Base-by-base conservation (phyloP, 202 grass and related monocot genomes). In the Hordeum pubiflorum region DNA sequence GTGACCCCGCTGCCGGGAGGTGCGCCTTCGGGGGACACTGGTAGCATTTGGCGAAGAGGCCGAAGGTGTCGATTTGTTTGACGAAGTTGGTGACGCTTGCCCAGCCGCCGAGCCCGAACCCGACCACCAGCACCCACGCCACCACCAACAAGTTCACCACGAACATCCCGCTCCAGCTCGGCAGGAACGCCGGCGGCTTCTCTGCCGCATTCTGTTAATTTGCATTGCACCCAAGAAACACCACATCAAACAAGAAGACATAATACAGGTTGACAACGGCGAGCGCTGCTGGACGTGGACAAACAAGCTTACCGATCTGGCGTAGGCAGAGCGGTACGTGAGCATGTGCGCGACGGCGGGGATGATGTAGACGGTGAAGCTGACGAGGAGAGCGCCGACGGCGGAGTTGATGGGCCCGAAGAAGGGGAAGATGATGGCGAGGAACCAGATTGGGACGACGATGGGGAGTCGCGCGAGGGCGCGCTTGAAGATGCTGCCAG, bases 361-460 rank as follows among this genome's bases (percentile, higher is more conserved):
- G 79, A 97, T 97, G 87, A 97, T 66, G 86, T 97, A 97, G 81
- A 97, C 94, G 72, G 94, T 97, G 89, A 97, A 97, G 85, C 87
- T 94, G 80, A 97, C 94, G 76, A 97, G 89, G 75, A 97, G 94
- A 9, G 94, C 91, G 71, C 94, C 94, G 58, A 97, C 94, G 52
- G 94, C 87, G 56, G 94, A 97, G 85, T 97, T 97, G 83, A 97
- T 97, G 69, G 94, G 94, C 18, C 94, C 94, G 70, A 97, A 97
- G 89, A 97, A 97, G 32, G 94, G 94, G 81, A 97, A 97, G 86
- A 97, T 85, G 70, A 97, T 87, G 83, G 94, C 94, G 69, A 97
- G 73, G 91, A 97, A 94, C 94, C 94, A 97, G 77, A 97, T 89
- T 71, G 94, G 94, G 24, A 92, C 78, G 18, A 97, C 94, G 65